Evolutionary conservation across 2,329 filamentous ascomycete genomes (phyloP).

Genomic region (Camillea tinctor): DNA sequence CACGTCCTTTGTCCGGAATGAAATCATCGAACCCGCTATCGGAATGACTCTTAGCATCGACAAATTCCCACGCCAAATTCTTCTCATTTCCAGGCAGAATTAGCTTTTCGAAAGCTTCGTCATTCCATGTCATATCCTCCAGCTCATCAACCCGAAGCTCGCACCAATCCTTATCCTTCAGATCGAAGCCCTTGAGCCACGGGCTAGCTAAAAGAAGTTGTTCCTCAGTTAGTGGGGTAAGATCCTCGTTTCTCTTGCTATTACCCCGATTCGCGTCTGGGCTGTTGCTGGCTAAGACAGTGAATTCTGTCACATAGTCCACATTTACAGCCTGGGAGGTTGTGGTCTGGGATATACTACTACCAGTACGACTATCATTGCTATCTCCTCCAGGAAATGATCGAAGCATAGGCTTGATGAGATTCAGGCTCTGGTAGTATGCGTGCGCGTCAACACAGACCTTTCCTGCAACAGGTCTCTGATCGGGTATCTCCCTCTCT

Average conservation of each 20-base stretch:
- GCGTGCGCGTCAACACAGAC: conserved; percentile 37
- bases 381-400: conserved; percentile 8
- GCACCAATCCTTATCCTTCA: conserved; percentile 37
- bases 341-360: too few species aligned
- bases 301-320: too few species aligned
- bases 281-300: too few species aligned
- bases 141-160: conserved; percentile 28
- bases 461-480: conserved; percentile 28
- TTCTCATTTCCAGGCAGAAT: conserved; percentile 38
- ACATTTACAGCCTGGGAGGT: too few species aligned
- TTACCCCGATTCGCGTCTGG: too few species aligned
- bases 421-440: conserved; percentile 33
- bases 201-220: conserved; percentile 36
- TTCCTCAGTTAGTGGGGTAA: conserved; percentile 32
- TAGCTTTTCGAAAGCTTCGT: conserved; percentile 36
- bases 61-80: conserved; percentile 38
- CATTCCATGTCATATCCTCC: conserved; percentile 35
- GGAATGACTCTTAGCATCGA: conserved; percentile 34
- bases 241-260: conserved; percentile 22
- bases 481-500: conserved; percentile 23
- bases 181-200: conserved; percentile 38
- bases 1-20: neutral
- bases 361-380: neutral
- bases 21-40: conserved; percentile 26
- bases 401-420: conserved; percentile 30